Percentiles rank a stretch among this genome's conserved stretches.
Conservation (phyloP, 2,329 filamentous ascomycete species). For the Monosporascus ibericus region DNA sequence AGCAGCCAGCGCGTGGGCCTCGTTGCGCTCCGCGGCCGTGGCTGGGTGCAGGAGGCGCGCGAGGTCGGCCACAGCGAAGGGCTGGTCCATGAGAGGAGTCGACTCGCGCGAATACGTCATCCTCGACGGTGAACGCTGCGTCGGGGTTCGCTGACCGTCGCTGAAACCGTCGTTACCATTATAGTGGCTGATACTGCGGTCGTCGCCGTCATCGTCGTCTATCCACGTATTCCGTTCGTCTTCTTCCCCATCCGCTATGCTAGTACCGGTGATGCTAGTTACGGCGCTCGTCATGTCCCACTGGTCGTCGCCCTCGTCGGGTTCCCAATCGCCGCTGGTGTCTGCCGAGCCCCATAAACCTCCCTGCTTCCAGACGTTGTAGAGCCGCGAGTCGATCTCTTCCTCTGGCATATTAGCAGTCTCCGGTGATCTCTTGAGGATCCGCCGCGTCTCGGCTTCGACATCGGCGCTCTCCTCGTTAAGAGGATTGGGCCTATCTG, state of each 20-base stretch:
- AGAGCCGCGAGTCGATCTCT: slow-evolving; percentile 67
- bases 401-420: slow-evolving; percentile 48
- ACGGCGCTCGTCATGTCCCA: slow-evolving; percentile 77
- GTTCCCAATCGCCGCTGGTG: slow-evolving; percentile 70
- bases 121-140: slow-evolving; percentile 52
- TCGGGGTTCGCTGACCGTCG: slow-evolving; percentile 64
- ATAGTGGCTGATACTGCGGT: slow-evolving; percentile 32
- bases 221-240: slow-evolving; percentile 43
- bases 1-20: slow-evolving; percentile 74
- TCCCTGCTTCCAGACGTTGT: slow-evolving; percentile 76
- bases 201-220: slow-evolving; percentile 28
- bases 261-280: slow-evolving; percentile 33
- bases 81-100: slow-evolving; percentile 53
- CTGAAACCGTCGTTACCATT: slow-evolving; percentile 29
- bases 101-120: slow-evolving; percentile 34
- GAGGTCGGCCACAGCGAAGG: slow-evolving; percentile 62
- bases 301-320: slow-evolving; percentile 46
- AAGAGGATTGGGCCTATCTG: slow-evolving; percentile 48
- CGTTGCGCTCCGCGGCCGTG: slow-evolving; percentile 62
- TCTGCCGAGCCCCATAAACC: slow-evolving; percentile 83
- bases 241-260: slow-evolving; percentile 36
- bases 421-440: slow-evolving; percentile 37
- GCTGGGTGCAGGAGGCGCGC: slow-evolving; percentile 77
- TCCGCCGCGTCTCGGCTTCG: slow-evolving; percentile 68
- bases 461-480: slow-evolving; percentile 67